These are phyloP conservation scores for Celoporthe dispersa DNA, from an alignment of 2,329 filamentous ascomycete species.

Conservation along the genomic window DNA sequence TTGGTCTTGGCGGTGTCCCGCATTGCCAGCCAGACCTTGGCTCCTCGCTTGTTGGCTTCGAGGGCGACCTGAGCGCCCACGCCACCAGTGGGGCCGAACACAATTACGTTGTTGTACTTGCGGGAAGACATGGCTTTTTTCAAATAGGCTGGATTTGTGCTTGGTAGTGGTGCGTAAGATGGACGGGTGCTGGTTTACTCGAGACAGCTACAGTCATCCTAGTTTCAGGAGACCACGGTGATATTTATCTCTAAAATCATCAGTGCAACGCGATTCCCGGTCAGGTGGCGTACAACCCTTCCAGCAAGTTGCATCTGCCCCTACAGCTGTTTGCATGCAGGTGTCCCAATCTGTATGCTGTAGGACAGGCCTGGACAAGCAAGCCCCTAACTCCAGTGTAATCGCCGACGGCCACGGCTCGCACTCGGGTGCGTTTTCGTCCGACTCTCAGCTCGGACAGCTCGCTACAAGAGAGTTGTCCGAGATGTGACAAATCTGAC, in stretches of 20 bases:
- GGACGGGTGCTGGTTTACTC: not conserved
- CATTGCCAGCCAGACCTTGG: slow-evolving; percentile 38
- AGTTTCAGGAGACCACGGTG: not conserved
- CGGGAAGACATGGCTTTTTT: slow-evolving; percentile 12
- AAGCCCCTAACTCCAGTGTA: not conserved
- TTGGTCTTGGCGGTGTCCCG: slow-evolving; percentile 44
- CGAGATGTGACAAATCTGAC: not conserved
- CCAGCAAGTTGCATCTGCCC: no score
- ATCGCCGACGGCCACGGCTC: not conserved
- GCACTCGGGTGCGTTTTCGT: not conserved
- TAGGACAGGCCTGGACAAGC: not conserved
- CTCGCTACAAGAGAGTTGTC: not conserved
- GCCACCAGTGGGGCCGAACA: slow-evolving; percentile 55
- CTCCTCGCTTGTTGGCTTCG: slow-evolving; percentile 44
- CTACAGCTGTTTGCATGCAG: not conserved
- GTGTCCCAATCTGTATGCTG: not conserved
- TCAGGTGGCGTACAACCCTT: not conserved
- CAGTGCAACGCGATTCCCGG: not conserved
- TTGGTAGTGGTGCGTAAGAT: not conserved
- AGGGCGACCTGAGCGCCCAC: slow-evolving; percentile 47
- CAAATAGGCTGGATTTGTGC: not conserved
- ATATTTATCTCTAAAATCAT: not conserved
- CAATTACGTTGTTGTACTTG: slow-evolving; percentile 39
- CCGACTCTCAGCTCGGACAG: not conserved
- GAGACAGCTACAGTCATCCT: not conserved